Evolutionary conservation across 2,329 filamentous ascomycete genomes (phyloP), one percentile per base, ranked within the genome.

Genomic region (Curvularia eragrostidis): DNA sequence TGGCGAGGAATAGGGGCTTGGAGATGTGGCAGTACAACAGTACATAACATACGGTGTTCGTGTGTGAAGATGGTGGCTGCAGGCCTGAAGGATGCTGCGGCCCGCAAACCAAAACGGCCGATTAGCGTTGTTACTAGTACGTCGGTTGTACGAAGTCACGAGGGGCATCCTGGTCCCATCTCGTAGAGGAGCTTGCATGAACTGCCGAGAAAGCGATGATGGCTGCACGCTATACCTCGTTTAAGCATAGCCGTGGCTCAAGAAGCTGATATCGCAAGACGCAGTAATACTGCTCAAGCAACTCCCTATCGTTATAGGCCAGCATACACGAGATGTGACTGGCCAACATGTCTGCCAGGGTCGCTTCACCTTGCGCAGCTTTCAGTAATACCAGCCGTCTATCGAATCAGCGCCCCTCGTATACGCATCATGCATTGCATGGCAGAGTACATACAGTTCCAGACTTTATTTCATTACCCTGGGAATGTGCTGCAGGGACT

Each of bases 311-410:
- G 38, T 34, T 44, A 18, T 38, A 36, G 50, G 36, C 47, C 47
- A 41, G 44, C 50, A 42, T 48, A 38, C 26, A 19, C 18, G 38
- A 55, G 44, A 36, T 43, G 48, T 58, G 34, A 42, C 30, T 48
- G 48, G 38, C 48, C 46, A 39, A 44, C 41, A 49, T 26, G 12
- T 28, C 30, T 43, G 43, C 44, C 41, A 26, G 28, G n/a, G n/a
- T 49, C n/a, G 30, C 50, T 42, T 48, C 18, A 32, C 46, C 23
- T 49, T 55, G 52, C 56, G 24, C 34, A 34, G 51, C 59, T 55
- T 59, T 26, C 19, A 30, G 32, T 28, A 46, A 38, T 34, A 44
- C 21, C 18, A 30, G 48, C 41, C 49, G 44, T 48, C 34, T 21
- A 57, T 50, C 53, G 56, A 53, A 48, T 47, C 51, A 21, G 47